Conservation (phyloP, 1,284 basidiomycete genomes). For the Fomitopsis schrenkii region DNA sequence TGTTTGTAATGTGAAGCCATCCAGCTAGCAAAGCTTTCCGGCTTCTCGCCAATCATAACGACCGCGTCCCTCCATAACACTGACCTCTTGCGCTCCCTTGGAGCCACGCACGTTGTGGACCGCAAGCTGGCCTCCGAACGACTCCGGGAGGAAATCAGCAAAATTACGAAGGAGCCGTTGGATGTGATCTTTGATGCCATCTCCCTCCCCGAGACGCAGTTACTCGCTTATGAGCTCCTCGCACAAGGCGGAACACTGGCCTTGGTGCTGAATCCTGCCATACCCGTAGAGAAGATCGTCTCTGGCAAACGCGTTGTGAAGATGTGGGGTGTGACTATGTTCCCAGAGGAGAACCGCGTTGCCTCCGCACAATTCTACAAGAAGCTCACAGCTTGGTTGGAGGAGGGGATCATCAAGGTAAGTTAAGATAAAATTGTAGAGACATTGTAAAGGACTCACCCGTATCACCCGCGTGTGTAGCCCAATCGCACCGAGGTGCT, state of each 20-base stretch:
- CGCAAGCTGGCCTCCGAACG: constrained; percentile 26
- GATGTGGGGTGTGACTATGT: constrained; percentile 5
- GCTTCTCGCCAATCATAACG: background rate
- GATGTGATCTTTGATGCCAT: constrained; percentile 36
- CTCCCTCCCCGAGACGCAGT: constrained; percentile 12
- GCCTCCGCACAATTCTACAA: constrained; percentile 7
- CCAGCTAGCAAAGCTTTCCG: too few species aligned
- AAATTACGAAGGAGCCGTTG: constrained; percentile 27
- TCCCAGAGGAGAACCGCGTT: constrained; percentile 1
- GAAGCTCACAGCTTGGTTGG: constrained; percentile 10
- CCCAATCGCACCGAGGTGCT: constrained; percentile 36
- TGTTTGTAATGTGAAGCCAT: background rate
- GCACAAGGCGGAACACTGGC: constrained; percentile 22
- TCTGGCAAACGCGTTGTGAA: constrained; percentile 7
- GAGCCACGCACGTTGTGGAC: constrained; percentile 51
- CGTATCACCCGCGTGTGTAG: constrained; percentile 6
- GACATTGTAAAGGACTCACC: background rate
- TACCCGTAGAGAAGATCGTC: background rate
- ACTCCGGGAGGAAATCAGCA: constrained; percentile 19
- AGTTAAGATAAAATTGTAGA: constrained; percentile 3
- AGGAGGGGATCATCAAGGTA: constrained; percentile 14
- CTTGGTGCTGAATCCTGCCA: constrained; percentile 4
- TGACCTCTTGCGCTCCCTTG: constrained; percentile 41
- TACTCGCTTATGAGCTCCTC: constrained; percentile 21
- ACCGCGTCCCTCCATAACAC: constrained; percentile 39